Percentiles rank a stretch among this genome's conserved stretches.
These are phyloP conservation scores for Lachnellula occidentalis DNA, from an alignment of 2,329 filamentous ascomycete species.

Conservation along the genomic window DNA sequence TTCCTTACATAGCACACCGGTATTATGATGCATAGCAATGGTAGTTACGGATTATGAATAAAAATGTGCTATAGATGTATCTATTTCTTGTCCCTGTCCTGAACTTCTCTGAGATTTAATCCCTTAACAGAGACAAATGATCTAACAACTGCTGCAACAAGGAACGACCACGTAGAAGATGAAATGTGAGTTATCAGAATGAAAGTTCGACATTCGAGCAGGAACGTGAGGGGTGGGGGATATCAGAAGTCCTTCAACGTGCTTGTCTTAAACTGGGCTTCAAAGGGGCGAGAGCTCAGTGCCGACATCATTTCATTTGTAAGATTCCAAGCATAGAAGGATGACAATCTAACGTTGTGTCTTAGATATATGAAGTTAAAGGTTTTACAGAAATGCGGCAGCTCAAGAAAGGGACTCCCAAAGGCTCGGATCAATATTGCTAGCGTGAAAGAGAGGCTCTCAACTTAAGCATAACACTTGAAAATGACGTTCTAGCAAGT, in stretches of 20 bases:
- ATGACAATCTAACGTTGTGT: neutral
- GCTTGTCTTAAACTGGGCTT: no score
- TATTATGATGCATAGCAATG: neutral
- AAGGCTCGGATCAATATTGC: constrained; percentile 1
- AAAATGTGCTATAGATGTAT: neutral
- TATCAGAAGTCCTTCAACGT: no score
- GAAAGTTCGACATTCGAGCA: no score
- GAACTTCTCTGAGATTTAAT: no score
- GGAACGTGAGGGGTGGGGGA: no score
- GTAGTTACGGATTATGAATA: neutral
- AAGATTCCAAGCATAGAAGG: neutral
- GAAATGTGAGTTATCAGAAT: no score
- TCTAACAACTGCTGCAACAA: no score
- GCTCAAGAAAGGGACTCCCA: neutral
- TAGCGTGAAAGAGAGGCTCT: neutral
- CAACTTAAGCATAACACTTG: constrained; percentile 17
- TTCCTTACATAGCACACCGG: neutral
- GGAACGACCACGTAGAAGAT: no score
- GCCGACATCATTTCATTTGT: no score
- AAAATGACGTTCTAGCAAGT: constrained; percentile 2
- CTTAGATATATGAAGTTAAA: neutral
- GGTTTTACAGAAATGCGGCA: neutral
- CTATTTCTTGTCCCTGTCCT: no score
- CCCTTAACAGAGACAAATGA: no score
- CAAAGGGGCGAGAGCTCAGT: no score